Conservation (phyloP, 176 grass and related monocot species). For the Raddia guianensis region DNA sequence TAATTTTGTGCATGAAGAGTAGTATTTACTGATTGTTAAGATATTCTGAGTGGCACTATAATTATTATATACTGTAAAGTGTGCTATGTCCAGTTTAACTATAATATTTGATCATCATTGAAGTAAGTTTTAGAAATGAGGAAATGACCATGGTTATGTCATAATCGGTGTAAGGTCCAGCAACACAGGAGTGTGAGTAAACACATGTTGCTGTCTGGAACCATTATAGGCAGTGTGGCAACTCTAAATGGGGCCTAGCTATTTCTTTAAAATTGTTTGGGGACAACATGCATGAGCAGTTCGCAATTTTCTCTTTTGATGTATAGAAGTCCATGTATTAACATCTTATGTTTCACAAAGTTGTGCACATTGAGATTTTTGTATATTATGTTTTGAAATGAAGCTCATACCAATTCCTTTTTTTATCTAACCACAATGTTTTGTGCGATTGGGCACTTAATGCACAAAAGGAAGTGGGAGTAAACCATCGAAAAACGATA, state of each 20-base stretch:
- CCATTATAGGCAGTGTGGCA: neutral
- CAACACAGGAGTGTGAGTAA: neutral
- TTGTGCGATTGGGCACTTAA: conserved; percentile 45
- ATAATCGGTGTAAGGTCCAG: conserved; percentile 17
- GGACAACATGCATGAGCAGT: neutral
- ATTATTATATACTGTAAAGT: neutral
- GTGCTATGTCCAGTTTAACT: neutral
- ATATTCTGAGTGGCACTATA: neutral
- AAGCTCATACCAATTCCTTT: neutral
- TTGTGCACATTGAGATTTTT: conserved; percentile 35
- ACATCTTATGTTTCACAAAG: conserved; percentile 3
- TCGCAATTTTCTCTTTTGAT: neutral
- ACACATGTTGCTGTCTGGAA: neutral
- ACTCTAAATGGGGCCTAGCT: too few species aligned
- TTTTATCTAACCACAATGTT: conserved; percentile 5
- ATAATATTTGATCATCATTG: neutral
- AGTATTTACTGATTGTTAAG: neutral
- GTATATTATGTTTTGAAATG: conserved; percentile 29
- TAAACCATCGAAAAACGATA: conserved; percentile 21
- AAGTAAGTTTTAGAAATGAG: conserved; percentile 20
- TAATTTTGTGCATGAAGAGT: conserved; percentile 18
- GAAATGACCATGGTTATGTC: neutral
- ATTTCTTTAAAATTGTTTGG: neutral
- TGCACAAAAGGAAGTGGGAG: conserved; percentile 33
- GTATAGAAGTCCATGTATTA: neutral